Evolutionary conservation across 768 basidiomycete genomes (phyloP).

Genomic region (Tulasnella calospora): DNA sequence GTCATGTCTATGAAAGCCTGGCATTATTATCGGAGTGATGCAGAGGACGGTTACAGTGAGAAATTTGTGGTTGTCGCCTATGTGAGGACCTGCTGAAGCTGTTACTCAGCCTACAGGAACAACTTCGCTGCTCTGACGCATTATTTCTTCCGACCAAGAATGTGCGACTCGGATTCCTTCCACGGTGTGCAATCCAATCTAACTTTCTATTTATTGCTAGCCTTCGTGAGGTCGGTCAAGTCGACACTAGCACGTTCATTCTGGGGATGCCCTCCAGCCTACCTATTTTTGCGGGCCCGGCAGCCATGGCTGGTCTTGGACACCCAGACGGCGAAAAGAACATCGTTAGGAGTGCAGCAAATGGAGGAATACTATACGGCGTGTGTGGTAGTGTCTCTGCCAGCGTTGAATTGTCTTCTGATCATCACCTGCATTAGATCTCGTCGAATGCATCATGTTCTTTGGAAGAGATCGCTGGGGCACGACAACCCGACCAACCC

Average conservation of each 20-base stretch:
- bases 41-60: conserved; percentile 27
- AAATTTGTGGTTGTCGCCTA: neutral
- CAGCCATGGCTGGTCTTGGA: conserved; percentile 43
- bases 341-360: conserved; percentile 43
- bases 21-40: conserved; percentile 36
- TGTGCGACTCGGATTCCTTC: conserved; percentile 20
- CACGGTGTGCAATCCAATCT: neutral
- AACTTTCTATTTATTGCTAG: neutral
- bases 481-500: conserved; percentile 24
- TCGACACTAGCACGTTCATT: conserved; percentile 36
- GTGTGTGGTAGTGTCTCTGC: conserved; percentile 34
- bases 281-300: conserved; percentile 43
- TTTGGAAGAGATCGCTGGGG: conserved; percentile 28
- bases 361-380: conserved; percentile 45
- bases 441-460: conserved; percentile 28
- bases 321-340: conserved; percentile 51
- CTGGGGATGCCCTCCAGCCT: conserved; percentile 35
- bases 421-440: neutral
- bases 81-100: neutral
- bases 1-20: conserved; percentile 39
- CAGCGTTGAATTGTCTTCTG: neutral
- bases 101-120: conserved; percentile 18
- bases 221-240: conserved; percentile 34
- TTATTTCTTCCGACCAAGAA: conserved; percentile 31
- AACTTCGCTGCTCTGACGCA: conserved; percentile 21